Conservation (phyloP, 306 rosid species). For the Castanea sativa region DNA sequence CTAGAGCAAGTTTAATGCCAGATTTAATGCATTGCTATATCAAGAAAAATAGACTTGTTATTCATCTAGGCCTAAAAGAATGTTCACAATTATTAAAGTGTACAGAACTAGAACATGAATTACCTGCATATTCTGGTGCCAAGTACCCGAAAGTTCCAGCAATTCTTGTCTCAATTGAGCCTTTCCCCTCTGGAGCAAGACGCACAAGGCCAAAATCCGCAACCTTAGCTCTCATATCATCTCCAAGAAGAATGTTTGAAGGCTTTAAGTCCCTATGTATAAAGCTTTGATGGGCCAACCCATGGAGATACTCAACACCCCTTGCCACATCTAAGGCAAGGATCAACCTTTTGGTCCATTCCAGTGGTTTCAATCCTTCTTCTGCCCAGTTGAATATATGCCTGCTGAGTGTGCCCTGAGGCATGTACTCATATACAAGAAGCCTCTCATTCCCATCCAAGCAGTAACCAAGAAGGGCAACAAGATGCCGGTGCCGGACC, state of each 20-base stretch:
- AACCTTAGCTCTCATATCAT: conserved; percentile 94
- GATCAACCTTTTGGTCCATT: conserved; percentile 70
- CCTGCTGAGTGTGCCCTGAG: conserved; percentile 87
- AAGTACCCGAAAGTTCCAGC: conserved; percentile 93
- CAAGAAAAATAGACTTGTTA: neutral
- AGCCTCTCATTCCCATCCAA: conserved; percentile 88
- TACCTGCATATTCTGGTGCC: conserved; percentile 97
- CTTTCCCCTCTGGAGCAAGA: conserved; percentile 97
- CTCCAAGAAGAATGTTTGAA: conserved; percentile 93
- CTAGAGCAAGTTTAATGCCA: neutral
- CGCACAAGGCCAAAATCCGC: conserved; percentile 90
- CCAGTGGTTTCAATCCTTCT: conserved; percentile 72
- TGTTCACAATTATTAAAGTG: neutral
- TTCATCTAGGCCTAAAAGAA: neutral
- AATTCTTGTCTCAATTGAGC: conserved; percentile 79
- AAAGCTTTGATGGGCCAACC: conserved; percentile 93
- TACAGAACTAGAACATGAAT: neutral
- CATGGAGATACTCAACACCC: conserved; percentile 92
- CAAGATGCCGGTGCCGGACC: conserved; percentile 89
- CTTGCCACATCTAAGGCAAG: conserved; percentile 89
- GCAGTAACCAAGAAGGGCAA: conserved; percentile 89
- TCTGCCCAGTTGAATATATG: conserved; percentile 82
- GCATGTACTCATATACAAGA: conserved; percentile 90
- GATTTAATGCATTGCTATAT: neutral
- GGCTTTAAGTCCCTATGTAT: conserved; percentile 91